Evolutionary conservation across 2,329 filamentous ascomycete genomes (phyloP).

Genomic region (Cytospora chrysosperma): DNA sequence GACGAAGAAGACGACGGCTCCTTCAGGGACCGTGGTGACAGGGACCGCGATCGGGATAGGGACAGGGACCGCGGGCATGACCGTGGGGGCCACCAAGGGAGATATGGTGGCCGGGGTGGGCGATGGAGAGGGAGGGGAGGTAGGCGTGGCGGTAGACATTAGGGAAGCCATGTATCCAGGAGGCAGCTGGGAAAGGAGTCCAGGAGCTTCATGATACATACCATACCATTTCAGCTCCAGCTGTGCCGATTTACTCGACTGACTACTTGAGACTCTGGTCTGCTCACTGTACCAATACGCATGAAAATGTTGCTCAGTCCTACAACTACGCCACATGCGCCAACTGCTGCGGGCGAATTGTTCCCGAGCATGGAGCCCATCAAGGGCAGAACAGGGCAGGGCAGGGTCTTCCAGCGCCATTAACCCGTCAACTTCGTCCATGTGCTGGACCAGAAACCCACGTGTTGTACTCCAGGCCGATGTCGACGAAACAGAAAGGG

Average conservation of each 20-base stretch:
- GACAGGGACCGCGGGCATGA: conserved; percentile 31
- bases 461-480: background rate
- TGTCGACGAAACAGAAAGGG: no score
- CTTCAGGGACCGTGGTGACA: conserved; percentile 40
- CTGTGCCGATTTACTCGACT: background rate
- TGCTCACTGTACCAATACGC: background rate
- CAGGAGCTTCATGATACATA: background rate
- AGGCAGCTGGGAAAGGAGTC: background rate
- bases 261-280: no score
- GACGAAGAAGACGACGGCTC: conserved; percentile 34
- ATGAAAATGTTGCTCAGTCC: background rate
- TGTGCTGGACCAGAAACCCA: background rate
- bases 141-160: conserved; percentile 29
- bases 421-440: background rate
- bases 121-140: conserved; percentile 33
- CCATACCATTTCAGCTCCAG: background rate
- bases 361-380: background rate
- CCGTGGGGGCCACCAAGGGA: conserved; percentile 31
- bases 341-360: background rate
- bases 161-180: background rate
- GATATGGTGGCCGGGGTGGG: conserved; percentile 36
- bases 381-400: no score
- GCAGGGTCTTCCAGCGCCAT: background rate
- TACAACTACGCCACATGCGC: background rate
- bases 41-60: conserved; percentile 34